Percentiles rank a stretch among this genome's conserved stretches.
phyloP scores from a whole-genome alignment of 176 grass and related monocot genomes.

The Aegilops speltoides region DNA sequence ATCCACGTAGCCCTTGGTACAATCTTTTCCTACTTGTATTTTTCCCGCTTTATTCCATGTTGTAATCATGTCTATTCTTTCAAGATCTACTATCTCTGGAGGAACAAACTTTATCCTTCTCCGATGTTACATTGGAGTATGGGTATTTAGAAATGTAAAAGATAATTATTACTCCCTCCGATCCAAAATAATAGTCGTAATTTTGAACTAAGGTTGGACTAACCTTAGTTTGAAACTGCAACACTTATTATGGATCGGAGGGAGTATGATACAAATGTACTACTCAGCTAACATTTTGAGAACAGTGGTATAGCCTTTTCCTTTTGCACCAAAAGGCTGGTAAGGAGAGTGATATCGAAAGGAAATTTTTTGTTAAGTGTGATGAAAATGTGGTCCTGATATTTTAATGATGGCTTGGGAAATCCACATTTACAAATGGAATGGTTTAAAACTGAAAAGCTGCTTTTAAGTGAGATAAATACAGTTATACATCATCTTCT shows the following conservation, averaged over 20 bases:
- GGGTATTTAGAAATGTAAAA: background rate
- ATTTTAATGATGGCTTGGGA: background rate
- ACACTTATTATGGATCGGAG: background rate
- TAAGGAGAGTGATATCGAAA: background rate
- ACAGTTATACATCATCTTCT: background rate
- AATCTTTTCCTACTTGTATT: conserved; percentile 1
- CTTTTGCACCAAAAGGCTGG: background rate
- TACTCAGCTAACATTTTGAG: background rate
- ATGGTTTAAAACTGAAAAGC: background rate
- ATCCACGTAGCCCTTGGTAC: conserved; percentile 86
- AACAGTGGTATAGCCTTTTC: background rate
- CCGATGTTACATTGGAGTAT: background rate
- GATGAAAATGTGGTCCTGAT: background rate
- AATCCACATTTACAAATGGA: background rate
- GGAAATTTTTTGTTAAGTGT: no score
- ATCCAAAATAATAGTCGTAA: background rate
- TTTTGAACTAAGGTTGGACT: no score
- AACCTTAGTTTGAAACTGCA: no score
- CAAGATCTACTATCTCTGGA: no score
- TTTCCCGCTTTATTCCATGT: background rate
- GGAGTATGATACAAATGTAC: background rate
- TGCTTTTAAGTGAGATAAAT: background rate
- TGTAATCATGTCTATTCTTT: background rate
- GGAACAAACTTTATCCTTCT: background rate
- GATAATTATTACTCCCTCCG: background rate